Evolutionary conservation across 169 alveolate species (phyloP), one percentile per base, ranked within the genome.

Genomic region (Plasmodium adleri): DNA sequence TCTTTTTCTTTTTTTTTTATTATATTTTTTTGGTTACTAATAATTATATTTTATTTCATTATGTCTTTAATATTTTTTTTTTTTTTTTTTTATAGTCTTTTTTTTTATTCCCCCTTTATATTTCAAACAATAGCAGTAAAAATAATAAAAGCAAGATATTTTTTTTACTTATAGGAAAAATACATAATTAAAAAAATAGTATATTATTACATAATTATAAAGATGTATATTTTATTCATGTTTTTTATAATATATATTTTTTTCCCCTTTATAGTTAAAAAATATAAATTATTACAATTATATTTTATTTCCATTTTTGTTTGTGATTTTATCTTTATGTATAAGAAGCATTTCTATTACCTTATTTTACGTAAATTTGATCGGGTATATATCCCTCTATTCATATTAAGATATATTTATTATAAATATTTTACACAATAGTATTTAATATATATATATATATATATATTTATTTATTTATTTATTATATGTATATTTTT

Each of bases 51-150:
- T 28, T 28, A 28, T 28, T 28, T 28, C 7, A 28, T 28, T 28
- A 17, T 20, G 7, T 17, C 20, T 73, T 58, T 45, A 15, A 59
- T 58, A n/a, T 58, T 28, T 47, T n/a, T 17, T 17, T 50, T 70
- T 22, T 43, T 70, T 49, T 13, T 13, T 28, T 45, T 59, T 26
- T 39, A 67, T 24, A 83, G 91, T 22, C 85, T 83, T 28, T 83
- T 83, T 83, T 83, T 83, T 26, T 68, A 67, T 32, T 45, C 66
- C 39, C 91, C 91, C 15, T 83, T 70, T 67, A 83, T 83, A 47
- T 71, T 83, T 10, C 91, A 83, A 59, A 68, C 85, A 20, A 68
- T 83, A 83, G 80, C 73, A 9, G 91, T 83, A 70, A 52, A 83
- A 52, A 83, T 67, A 12, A 45, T 49, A 68, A 58, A 50, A 26